A percentile compares a stretch with the other conserved stretches of the same genome.
phyloP scores from a whole-genome alignment of 257 asterid species.

The Capsicum rhomboideum region DNA sequence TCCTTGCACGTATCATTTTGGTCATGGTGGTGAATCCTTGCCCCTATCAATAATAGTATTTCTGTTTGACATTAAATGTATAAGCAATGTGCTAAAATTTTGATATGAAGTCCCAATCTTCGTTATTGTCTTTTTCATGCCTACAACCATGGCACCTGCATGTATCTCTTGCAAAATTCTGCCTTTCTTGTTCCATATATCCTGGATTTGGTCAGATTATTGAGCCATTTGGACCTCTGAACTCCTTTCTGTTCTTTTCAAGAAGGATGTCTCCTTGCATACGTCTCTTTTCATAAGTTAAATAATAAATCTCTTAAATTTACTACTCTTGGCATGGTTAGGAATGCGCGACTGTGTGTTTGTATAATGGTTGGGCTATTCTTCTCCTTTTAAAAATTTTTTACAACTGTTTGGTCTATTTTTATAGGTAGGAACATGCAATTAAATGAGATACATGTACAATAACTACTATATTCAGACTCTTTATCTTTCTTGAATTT shows the following conservation, averaged over 20 bases:
- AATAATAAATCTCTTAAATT: neutral
- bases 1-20: neutral
- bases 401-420: neutral
- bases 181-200: neutral
- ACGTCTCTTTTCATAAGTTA: too few relatives aligned
- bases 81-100: neutral
- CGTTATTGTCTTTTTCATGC: neutral
- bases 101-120: neutral
- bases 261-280: too few relatives aligned
- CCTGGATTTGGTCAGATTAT: neutral
- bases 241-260: too few relatives aligned
- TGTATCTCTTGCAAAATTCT: neutral
- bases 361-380: neutral
- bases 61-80: neutral
- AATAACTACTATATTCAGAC: neutral
- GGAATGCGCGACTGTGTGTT: neutral
- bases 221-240: neutral
- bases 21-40: neutral
- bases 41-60: neutral
- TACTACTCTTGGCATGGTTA: neutral
- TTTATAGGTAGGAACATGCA: neutral
- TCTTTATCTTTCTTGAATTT: neutral
- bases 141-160: neutral
- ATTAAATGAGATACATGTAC: neutral
- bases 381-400: neutral